Conservation (phyloP, 2,329 filamentous ascomycete genomes). For the Orbilia blumenaviensis region DNA sequence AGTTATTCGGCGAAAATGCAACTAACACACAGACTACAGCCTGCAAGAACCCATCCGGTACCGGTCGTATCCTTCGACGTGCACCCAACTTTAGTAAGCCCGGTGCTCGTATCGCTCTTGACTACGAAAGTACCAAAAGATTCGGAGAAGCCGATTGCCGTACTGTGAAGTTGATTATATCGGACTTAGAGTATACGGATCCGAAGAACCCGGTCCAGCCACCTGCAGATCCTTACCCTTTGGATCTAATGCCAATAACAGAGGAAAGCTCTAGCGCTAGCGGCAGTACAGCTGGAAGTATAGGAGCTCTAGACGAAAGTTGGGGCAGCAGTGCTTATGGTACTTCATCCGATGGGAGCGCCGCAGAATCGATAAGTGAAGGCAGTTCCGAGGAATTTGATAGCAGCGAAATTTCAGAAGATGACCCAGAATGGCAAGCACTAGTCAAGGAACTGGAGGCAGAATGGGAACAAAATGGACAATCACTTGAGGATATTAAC, state of each 20-base stretch:
- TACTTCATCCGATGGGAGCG: background rate
- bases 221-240: background rate
- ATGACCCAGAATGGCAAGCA: conserved; percentile 25
- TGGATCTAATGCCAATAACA: background rate
- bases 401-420: background rate
- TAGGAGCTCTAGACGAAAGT: background rate
- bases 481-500: background rate
- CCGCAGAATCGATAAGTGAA: background rate
- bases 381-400: background rate
- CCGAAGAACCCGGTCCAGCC: background rate
- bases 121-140: background rate
- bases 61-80: conserved; percentile 27
- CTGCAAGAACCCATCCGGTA: conserved; percentile 8
- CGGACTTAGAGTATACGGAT: conserved; percentile 22
- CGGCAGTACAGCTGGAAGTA: background rate
- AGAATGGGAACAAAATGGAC: conserved; percentile 1
- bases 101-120: background rate
- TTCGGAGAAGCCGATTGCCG: conserved; percentile 19
- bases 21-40: too few relatives aligned
- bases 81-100: background rate
- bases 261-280: background rate
- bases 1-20: too few relatives aligned
- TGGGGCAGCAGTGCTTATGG: conserved; percentile 7
- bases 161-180: conserved; percentile 7
- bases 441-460: conserved; percentile 2